Percentiles rank a stretch among this genome's conserved stretches.
These are phyloP conservation scores for Chaetoscypha palmicola DNA, from an alignment of 2,329 filamentous ascomycete genomes.

Conservation along the genomic window DNA sequence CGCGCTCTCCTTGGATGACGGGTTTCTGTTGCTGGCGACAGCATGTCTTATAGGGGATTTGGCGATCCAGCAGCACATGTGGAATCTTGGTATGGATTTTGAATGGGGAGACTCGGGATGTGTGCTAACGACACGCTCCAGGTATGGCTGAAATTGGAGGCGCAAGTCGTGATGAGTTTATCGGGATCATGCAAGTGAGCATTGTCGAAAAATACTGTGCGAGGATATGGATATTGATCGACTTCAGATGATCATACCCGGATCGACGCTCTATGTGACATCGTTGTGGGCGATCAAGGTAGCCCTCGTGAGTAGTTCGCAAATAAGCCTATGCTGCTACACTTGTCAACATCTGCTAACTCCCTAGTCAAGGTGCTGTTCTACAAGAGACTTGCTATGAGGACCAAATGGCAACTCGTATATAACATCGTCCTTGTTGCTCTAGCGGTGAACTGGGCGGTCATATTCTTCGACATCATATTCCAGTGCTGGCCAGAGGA, in stretches of 20 bases:
- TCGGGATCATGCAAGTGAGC: constrained; percentile 7
- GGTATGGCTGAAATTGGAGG: neutral
- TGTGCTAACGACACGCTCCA: neutral
- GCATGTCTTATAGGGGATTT: constrained; percentile 30
- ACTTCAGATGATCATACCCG: constrained; percentile 35
- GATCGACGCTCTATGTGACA: constrained; percentile 35
- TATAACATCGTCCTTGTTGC: constrained; percentile 34
- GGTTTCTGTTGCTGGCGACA: constrained; percentile 27
- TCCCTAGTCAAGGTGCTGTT: constrained; percentile 27
- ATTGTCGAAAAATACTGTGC: neutral
- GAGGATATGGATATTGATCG: neutral
- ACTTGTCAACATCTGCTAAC: neutral
- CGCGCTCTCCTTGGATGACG: constrained; percentile 29
- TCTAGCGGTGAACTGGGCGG: constrained; percentile 25
- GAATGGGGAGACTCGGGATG: constrained; percentile 15
- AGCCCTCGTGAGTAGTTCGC: constrained; percentile 29
- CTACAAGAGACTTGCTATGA: constrained; percentile 35
- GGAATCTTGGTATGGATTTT: constrained; percentile 25
- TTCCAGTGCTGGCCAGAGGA: constrained; percentile 14
- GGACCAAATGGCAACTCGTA: constrained; percentile 32
- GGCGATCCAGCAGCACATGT: constrained; percentile 32
- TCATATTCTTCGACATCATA: constrained; percentile 15
- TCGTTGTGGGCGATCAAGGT: constrained; percentile 37
- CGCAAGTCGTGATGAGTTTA: constrained; percentile 1
- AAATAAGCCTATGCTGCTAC: neutral